Evolutionary conservation across 139 green algal species (phyloP).

Genomic region (Chlamydomonas schloesseri): DNA sequence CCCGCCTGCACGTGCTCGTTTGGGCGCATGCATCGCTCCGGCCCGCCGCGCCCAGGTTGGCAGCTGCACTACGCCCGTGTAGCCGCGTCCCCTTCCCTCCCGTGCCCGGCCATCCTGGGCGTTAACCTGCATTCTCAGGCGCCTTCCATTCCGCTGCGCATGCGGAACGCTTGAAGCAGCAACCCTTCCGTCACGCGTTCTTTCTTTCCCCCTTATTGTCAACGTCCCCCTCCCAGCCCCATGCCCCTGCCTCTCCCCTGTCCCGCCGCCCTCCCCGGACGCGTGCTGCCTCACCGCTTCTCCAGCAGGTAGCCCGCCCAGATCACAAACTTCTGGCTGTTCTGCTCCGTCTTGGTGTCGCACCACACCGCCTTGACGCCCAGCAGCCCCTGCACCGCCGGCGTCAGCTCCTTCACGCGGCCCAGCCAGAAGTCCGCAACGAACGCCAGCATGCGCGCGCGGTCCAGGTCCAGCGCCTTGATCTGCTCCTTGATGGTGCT

Average conservation of each 20-base stretch:
- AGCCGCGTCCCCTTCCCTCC: too few species aligned
- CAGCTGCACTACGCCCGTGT: too few species aligned
- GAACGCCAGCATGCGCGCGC: conserved; percentile 77
- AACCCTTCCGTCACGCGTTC: too few species aligned
- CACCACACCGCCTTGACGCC: conserved; percentile 87
- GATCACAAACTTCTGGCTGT: conserved; percentile 90
- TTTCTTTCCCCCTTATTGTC: neutral
- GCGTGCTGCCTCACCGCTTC: conserved; percentile 56
- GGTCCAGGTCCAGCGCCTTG: conserved; percentile 76
- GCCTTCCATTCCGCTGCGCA: too few species aligned
- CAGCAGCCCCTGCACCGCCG: conserved; percentile 75
- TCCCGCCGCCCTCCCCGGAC: too few species aligned
- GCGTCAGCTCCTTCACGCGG: conserved; percentile 75
- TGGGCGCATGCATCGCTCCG: too few species aligned
- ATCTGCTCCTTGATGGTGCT: conserved; percentile 53
- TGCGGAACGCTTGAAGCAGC: too few species aligned
- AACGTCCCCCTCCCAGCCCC: neutral
- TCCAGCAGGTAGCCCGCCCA: conserved; percentile 87
- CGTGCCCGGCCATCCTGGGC: too few species aligned
- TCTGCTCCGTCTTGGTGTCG: conserved; percentile 77
- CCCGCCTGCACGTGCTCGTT: too few species aligned
- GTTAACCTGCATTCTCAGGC: too few species aligned
- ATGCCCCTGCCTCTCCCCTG: neutral
- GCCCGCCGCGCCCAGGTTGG: too few species aligned
- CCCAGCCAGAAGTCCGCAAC: conserved; percentile 80